phyloP scores from a whole-genome alignment of 129 eudicot species.

The Smallanthus sonchifolius region DNA sequence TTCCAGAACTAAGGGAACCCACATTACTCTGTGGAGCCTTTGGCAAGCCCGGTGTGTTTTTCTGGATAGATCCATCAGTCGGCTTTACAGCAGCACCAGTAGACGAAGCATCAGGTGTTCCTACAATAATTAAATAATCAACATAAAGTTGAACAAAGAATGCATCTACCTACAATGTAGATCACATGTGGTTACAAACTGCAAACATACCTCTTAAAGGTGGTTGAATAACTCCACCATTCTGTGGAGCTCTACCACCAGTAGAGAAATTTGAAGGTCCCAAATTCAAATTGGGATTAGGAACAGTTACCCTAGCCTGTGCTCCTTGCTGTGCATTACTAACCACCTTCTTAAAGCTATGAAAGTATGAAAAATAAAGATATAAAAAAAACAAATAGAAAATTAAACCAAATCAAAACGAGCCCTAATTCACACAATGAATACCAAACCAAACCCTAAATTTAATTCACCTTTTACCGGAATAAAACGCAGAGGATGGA shows the following conservation, averaged over 20 bases:
- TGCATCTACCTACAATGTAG: neutral
- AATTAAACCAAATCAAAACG: conserved; percentile 13
- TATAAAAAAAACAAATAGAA: neutral
- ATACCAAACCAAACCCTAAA: conserved; percentile 17
- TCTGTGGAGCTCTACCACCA: conserved; percentile 33
- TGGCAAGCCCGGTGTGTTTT: conserved; percentile 43
- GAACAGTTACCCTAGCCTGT: conserved; percentile 36
- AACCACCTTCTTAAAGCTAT: conserved; percentile 52
- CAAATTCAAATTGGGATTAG: conserved; percentile 2
- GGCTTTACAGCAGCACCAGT: conserved; percentile 35
- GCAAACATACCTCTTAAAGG: conserved; percentile 36
- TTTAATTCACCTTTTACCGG: conserved; percentile 36
- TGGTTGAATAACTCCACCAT: conserved; percentile 50
- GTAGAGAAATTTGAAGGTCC: conserved; percentile 34
- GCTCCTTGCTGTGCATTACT: conserved; percentile 55
- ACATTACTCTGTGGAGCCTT: conserved; percentile 46
- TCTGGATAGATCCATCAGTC: conserved; percentile 32
- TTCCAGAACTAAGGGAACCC: conserved; percentile 30
- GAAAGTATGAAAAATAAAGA: neutral
- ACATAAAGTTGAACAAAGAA: too few relatives aligned
- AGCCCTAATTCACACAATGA: conserved; percentile 23
- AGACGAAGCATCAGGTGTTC: conserved; percentile 36
- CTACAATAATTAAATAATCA: conserved; percentile 22
- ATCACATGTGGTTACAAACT: neutral
- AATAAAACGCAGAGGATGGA: conserved; percentile 32